phyloP scores from a whole-genome alignment of 495 filamentous ascomycete genomes.

The Aspergillus leporis region DNA sequence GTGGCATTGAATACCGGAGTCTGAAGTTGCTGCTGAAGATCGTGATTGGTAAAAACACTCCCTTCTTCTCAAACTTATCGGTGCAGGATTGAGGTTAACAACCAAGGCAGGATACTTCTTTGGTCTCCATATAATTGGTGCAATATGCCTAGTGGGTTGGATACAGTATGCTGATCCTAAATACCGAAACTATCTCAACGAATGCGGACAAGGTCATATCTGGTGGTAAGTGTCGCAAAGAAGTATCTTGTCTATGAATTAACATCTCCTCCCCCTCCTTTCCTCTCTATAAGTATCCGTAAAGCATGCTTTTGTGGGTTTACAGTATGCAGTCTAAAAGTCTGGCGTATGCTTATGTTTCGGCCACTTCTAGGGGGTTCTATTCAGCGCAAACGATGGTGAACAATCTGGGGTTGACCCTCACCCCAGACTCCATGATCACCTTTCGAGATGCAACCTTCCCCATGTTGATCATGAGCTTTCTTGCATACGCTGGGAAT shows the following conservation, averaged over 20 bases:
- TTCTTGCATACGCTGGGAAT: constrained; percentile 80
- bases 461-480: constrained; percentile 66
- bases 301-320: background rate
- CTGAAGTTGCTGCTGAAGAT: constrained; percentile 57
- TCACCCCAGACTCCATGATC: constrained; percentile 83
- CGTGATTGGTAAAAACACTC: constrained; percentile 37
- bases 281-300: too few species aligned
- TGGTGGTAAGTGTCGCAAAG: constrained; percentile 62
- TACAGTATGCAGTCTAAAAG: background rate
- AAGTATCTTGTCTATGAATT: background rate
- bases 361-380: constrained; percentile 25
- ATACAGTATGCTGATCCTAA: constrained; percentile 56
- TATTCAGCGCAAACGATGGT: constrained; percentile 38
- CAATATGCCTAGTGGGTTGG: constrained; percentile 68
- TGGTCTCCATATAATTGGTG: constrained; percentile 63
- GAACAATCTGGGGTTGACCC: constrained; percentile 61
- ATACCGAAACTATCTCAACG: constrained; percentile 55
- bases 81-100: background rate
- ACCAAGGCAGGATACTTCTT: constrained; percentile 56
- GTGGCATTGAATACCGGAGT: constrained; percentile 64
- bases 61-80: background rate
- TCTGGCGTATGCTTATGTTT: background rate
- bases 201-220: constrained; percentile 52
- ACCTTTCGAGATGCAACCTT: constrained; percentile 70
- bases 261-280: too few species aligned